phyloP scores from a whole-genome alignment of 129 eudicot genomes.

The Lactuca sativa region DNA sequence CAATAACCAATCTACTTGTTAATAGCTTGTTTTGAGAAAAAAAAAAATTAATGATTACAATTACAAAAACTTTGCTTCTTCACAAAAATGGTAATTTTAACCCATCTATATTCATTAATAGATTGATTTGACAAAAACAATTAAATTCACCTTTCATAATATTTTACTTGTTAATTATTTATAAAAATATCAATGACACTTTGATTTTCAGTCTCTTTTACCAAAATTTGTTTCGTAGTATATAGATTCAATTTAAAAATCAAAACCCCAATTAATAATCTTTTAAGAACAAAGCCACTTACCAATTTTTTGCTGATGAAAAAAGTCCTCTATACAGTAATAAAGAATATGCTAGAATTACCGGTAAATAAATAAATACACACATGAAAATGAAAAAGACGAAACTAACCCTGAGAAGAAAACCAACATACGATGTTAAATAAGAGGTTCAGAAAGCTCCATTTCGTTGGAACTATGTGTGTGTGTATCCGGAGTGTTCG shows the following conservation, averaged over 20 bases:
- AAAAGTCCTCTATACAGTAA: conserved; percentile 9
- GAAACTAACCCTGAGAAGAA: conserved; percentile 3
- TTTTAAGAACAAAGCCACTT: background rate
- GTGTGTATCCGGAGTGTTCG: conserved; percentile 26
- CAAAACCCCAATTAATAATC: background rate
- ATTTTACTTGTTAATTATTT: no score
- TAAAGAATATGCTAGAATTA: conserved; percentile 31
- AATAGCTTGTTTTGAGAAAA: no score
- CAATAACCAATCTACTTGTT: background rate
- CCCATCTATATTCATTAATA: no score
- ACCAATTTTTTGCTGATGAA: background rate
- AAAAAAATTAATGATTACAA: no score
- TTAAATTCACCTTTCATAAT: no score
- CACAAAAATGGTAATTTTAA: no score
- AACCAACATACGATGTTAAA: conserved; percentile 33
- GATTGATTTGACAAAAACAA: no score
- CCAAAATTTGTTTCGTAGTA: no score
- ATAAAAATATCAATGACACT: no score
- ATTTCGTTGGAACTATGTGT: conserved; percentile 64
- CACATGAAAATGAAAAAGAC: conserved; percentile 2
- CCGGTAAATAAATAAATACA: conserved; percentile 6
- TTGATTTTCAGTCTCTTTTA: no score
- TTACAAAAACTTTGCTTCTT: background rate
- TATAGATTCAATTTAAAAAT: background rate
- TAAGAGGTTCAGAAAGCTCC: conserved; percentile 91